Evolutionary conservation across 192 early-diverging fungal species (phyloP).

Genomic region (Backusella morwellensis): DNA sequence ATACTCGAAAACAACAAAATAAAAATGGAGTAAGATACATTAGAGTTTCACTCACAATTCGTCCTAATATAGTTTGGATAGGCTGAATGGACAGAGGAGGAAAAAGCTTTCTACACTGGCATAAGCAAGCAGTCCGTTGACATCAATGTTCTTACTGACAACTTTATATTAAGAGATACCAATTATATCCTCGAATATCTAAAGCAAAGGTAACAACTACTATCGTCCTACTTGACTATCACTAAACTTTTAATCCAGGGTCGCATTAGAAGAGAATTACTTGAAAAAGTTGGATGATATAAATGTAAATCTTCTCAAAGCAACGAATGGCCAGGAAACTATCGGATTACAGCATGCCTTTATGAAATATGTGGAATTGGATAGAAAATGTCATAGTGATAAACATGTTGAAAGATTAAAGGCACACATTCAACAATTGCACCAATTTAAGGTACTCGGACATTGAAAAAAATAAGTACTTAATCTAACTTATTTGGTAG

Average conservation of each 20-base stretch:
- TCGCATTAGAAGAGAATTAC: neutral
- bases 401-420: slow-evolving; percentile 20
- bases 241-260: neutral
- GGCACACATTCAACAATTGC: slow-evolving; percentile 10
- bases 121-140: neutral
- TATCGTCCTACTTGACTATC: neutral
- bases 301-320: neutral
- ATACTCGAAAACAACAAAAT: neutral
- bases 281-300: neutral
- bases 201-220: neutral
- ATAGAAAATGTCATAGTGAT: neutral
- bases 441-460: slow-evolving; percentile 6
- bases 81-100: neutral
- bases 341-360: neutral
- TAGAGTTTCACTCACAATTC: neutral
- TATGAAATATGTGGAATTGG: slow-evolving; percentile 9
- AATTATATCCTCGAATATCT: slow-evolving; percentile 2
- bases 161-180: neutral
- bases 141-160: neutral
- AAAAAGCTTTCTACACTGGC: neutral
- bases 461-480: neutral
- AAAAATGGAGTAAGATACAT: neutral
- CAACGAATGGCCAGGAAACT: neutral
- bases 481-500: neutral
- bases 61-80: neutral